A percentile compares a stretch with the other conserved stretches of the same genome.
Evolutionary conservation across 1,284 basidiomycete genomes (phyloP).

Genomic region (Trichosporon asahii): DNA sequence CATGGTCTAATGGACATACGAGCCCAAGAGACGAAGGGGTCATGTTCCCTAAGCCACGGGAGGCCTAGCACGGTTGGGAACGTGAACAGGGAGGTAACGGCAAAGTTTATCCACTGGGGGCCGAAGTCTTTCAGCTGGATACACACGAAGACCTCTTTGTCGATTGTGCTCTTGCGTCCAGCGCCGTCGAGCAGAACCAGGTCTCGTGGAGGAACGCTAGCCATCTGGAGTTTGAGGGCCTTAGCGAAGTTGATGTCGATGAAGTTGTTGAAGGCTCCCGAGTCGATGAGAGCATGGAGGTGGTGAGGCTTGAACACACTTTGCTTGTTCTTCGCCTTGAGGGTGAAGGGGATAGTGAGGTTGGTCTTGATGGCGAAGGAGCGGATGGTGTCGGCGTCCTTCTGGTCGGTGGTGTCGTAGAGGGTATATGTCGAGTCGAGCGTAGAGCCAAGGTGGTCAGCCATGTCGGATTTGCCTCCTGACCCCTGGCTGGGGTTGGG

Average conservation of each 20-base stretch:
- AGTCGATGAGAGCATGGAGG: conserved; percentile 30
- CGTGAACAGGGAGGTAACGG: not conserved
- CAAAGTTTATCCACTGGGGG: not conserved
- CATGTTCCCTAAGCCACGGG: not conserved
- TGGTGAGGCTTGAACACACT: not conserved
- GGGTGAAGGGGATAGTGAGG: too few species aligned
- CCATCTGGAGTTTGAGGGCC: not conserved
- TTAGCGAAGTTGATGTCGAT: not conserved
- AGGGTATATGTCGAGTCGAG: not conserved
- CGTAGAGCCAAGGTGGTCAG: not conserved
- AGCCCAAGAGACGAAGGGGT: not conserved
- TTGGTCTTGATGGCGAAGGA: not conserved
- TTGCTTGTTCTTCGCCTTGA: not conserved
- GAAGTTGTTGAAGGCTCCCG: conserved; percentile 5
- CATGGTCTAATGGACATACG: too few species aligned
- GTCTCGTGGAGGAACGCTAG: not conserved
- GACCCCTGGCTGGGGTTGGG: not conserved
- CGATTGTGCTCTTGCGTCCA: not conserved
- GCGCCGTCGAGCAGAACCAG: not conserved
- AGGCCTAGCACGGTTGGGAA: not conserved
- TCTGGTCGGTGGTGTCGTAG: not conserved
- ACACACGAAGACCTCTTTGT: not conserved
- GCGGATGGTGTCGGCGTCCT: not conserved
- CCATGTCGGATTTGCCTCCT: not conserved
- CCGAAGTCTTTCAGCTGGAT: not conserved